Percentiles rank a stretch among this genome's conserved stretches.
Conservation (phyloP, 768 basidiomycete genomes). For the Gloeopeniophorella convolvens region DNA sequence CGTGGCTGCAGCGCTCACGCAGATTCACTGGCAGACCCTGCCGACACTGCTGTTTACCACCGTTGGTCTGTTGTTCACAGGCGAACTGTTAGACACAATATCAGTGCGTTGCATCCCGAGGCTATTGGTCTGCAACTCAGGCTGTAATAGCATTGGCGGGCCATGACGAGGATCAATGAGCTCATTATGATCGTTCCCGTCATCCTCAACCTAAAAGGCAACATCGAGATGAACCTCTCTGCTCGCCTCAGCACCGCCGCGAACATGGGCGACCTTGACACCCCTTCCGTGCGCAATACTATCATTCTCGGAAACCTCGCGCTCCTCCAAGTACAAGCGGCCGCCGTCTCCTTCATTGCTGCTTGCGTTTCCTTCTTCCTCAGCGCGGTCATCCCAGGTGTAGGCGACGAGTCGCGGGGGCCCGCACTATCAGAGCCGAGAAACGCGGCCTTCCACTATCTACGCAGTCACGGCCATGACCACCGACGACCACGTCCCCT, state of each 20-base stretch:
- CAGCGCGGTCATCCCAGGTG: constrained; percentile 51
- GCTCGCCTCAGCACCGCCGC: constrained; percentile 93
- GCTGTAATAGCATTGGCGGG: constrained; percentile 64
- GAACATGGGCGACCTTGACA: constrained; percentile 88
- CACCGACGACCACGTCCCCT: constrained; percentile 8
- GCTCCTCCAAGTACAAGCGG: constrained; percentile 89
- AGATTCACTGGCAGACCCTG: constrained; percentile 49
- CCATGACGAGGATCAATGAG: constrained; percentile 87
- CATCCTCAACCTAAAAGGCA: constrained; percentile 93
- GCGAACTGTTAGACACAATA: constrained; percentile 81
- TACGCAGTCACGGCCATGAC: not conserved
- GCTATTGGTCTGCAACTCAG: not conserved
- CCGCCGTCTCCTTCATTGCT: constrained; percentile 82
- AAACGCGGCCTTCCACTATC: not conserved
- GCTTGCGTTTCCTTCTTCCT: constrained; percentile 71
- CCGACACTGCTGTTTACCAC: constrained; percentile 84
- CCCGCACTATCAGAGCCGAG: constrained; percentile 1
- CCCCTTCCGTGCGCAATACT: constrained; percentile 47
- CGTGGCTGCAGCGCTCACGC: not conserved
- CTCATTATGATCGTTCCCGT: constrained; percentile 96
- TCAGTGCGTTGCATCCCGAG: constrained; percentile 47
- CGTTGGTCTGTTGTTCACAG: constrained; percentile 81
- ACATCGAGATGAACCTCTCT: constrained; percentile 97
- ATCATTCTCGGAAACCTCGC: constrained; percentile 79
- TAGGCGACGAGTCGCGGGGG: not conserved